A percentile compares a stretch with the other conserved stretches of the same genome.
Conservation (phyloP, 2,329 filamentous ascomycete genomes). For the Allantophomopsis cytisporea region DNA sequence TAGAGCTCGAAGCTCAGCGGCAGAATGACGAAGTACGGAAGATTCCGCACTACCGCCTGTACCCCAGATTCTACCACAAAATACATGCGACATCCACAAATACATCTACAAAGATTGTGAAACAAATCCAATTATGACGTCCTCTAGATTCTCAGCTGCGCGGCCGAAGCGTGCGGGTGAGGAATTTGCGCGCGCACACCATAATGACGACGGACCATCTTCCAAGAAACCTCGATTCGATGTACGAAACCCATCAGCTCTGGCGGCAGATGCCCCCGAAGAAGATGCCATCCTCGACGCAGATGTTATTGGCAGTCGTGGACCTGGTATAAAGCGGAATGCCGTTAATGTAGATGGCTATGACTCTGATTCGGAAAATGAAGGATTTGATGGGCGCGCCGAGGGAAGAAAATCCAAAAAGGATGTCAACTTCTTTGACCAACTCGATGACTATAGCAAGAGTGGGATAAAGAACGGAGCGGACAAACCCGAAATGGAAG, state of each 20-base stretch:
- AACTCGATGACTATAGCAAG: slow-evolving; percentile 39
- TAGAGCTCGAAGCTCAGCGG: background rate
- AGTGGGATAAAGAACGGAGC: slow-evolving; percentile 20
- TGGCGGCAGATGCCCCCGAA: slow-evolving; percentile 69
- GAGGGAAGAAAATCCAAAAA: slow-evolving; percentile 36
- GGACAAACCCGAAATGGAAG: slow-evolving; percentile 33
- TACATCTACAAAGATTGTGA: background rate
- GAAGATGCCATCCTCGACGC: slow-evolving; percentile 72
- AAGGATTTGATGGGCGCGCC: slow-evolving; percentile 70
- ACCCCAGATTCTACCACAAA: too few relatives aligned
- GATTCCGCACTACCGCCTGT: too few relatives aligned
- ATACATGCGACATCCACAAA: too few relatives aligned
- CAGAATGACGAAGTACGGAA: background rate
- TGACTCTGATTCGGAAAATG: slow-evolving; percentile 85
- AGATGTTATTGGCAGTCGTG: slow-evolving; percentile 73
- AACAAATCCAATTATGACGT: slow-evolving; percentile 28
- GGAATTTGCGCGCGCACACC: slow-evolving; percentile 63
- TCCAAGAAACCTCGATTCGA: slow-evolving; percentile 85
- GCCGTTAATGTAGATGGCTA: slow-evolving; percentile 96
- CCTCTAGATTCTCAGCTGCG: slow-evolving; percentile 45
- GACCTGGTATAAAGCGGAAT: slow-evolving; percentile 69
- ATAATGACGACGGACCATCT: slow-evolving; percentile 31
- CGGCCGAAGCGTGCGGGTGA: slow-evolving; percentile 77
- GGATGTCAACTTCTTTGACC: slow-evolving; percentile 34
- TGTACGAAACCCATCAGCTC: slow-evolving; percentile 81